Evolutionary conservation across 495 filamentous ascomycete genomes (phyloP), one percentile per base, ranked within the genome.

Genomic region (Recurvomyces mirabilis): DNA sequence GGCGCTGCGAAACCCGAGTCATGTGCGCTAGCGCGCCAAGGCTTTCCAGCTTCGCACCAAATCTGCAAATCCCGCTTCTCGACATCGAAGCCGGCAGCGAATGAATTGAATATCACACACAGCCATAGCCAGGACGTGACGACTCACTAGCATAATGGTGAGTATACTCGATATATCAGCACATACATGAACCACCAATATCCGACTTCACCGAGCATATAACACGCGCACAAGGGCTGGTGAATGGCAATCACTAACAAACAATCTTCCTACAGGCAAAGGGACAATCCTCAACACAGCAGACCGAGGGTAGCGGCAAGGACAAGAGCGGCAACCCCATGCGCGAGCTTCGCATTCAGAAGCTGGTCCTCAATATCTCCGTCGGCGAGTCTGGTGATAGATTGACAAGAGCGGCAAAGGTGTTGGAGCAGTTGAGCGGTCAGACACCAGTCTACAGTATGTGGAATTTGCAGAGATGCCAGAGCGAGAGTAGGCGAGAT

Each of bases 301-400:
- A 56, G 48, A 46, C 46, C 37, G 44, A 43, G 26, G 53, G 42
- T 45, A 17, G 12, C 37, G 43, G 25, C 26, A 55, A 52, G 19
- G 55, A 58, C 35, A 58, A 96, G 75, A 72, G 72, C 70, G 71
- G 75, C 61, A 98, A 98, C 78, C 88, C 91, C 70, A 96, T 96
- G 93, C 83, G 87, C 72, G 88, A 96, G 75, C 84, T 99, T 65
- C 84, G 86, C 74, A 94, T 99, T 74, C 86, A 94, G 73, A 99
- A 99, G 78, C 86, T 99, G 70, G 91, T 96, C 67, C 88, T 99
- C 65, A 99, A 99, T 80, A 99, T 99, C 77, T 94, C 82, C 48
- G 93, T 99, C 66, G 93, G 93, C 72, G 93, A 99, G 77, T 96
- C 93, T 78, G 93, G 93, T 81, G 93, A 99, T 71, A 93, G 93